phyloP scores from a whole-genome alignment of 2,329 filamentous ascomycete genomes.

The Verticillium albo-atrum region DNA sequence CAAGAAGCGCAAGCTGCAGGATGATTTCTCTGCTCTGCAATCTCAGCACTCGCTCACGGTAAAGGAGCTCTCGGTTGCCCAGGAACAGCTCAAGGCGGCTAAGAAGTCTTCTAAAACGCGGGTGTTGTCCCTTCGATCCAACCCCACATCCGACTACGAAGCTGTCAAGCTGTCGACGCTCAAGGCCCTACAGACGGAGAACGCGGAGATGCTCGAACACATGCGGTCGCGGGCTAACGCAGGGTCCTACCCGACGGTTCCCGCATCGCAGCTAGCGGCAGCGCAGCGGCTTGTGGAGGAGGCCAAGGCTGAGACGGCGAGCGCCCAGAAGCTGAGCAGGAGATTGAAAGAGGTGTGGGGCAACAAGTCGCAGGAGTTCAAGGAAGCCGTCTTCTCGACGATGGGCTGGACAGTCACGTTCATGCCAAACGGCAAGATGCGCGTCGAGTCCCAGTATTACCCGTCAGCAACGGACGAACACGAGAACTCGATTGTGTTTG shows the following conservation, averaged over 20 bases:
- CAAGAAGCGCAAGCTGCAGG: slow-evolving; percentile 82
- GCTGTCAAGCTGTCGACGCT: slow-evolving; percentile 80
- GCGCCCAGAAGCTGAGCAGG: slow-evolving; percentile 75
- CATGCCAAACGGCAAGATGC: slow-evolving; percentile 93
- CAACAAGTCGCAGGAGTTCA: slow-evolving; percentile 88
- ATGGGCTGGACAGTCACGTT: slow-evolving; percentile 95
- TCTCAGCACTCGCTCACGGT: slow-evolving; percentile 67
- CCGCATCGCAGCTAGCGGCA: slow-evolving; percentile 69
- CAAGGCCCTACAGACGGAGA: slow-evolving; percentile 73
- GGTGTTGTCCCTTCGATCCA: slow-evolving; percentile 81
- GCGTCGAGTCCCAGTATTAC: slow-evolving; percentile 82
- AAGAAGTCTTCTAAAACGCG: slow-evolving; percentile 70
- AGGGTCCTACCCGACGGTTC: slow-evolving; percentile 59
- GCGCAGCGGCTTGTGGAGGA: slow-evolving; percentile 72
- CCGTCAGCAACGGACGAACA: slow-evolving; percentile 65
- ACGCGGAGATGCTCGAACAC: slow-evolving; percentile 73
- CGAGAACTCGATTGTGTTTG: slow-evolving; percentile 75
- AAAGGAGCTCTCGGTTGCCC: slow-evolving; percentile 68
- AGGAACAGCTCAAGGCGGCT: slow-evolving; percentile 66
- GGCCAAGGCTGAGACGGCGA: slow-evolving; percentile 62
- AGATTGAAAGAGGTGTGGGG: slow-evolving; percentile 92
- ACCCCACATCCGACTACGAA: slow-evolving; percentile 83
- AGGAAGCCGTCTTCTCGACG: slow-evolving; percentile 87
- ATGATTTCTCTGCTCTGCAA: slow-evolving; percentile 66
- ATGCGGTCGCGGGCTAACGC: slow-evolving; percentile 40